Conservation (phyloP, 345 rosid genomes). For the Rhizophora mangle region DNA sequence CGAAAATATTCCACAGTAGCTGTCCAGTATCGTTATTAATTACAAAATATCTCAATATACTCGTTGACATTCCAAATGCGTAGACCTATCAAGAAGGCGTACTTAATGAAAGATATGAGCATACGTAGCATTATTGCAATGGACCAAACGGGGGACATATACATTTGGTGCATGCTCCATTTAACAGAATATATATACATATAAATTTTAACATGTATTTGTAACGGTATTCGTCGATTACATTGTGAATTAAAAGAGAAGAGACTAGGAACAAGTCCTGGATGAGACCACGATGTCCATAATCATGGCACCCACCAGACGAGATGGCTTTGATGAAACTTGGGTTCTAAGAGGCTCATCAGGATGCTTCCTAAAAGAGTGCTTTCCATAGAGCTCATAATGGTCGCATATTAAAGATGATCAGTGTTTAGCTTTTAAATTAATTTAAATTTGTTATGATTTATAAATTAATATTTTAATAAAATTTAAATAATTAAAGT, state of each 20-base stretch:
- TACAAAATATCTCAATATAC: too few species aligned
- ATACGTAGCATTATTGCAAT: not conserved
- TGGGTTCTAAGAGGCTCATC: not conserved
- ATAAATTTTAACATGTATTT: too few species aligned
- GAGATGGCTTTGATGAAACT: conserved; percentile 1
- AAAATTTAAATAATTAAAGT: too few species aligned
- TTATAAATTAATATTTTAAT: too few species aligned
- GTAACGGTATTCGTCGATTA: too few species aligned
- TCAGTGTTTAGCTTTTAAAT: too few species aligned
- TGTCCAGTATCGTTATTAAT: not conserved
- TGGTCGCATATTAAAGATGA: too few species aligned
- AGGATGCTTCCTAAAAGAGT: not conserved
- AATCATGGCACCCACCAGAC: not conserved
- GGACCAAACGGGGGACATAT: not conserved
- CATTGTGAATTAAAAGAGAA: not conserved
- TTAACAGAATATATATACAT: not conserved
- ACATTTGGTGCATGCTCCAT: not conserved
- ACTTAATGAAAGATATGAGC: not conserved
- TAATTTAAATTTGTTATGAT: too few species aligned
- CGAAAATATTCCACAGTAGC: not conserved
- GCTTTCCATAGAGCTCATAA: not conserved
- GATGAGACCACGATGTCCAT: not conserved
- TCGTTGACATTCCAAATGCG: not conserved
- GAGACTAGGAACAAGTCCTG: not conserved
- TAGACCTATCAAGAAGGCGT: not conserved